Conservation (phyloP, 768 basidiomycete genomes). For the Podaxis mareebaensis region DNA sequence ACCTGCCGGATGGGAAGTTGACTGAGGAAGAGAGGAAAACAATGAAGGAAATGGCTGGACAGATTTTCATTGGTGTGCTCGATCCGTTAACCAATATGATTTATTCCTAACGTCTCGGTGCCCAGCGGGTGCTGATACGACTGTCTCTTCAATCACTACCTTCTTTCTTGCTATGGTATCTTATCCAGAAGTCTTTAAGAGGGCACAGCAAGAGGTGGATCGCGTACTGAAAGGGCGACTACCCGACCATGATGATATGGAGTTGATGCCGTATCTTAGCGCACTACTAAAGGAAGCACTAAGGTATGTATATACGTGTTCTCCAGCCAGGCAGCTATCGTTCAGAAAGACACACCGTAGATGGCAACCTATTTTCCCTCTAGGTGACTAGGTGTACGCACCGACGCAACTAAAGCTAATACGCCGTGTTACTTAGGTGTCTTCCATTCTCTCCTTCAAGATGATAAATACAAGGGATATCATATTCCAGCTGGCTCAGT, state of each 20-base stretch:
- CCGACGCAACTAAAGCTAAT: constrained; percentile 25
- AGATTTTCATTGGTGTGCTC: constrained; percentile 22
- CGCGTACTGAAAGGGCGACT: constrained; percentile 24
- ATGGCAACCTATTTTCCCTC: constrained; percentile 9
- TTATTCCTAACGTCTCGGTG: not conserved
- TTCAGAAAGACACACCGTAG: not conserved
- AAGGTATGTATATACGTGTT: constrained; percentile 8
- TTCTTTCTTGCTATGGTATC: constrained; percentile 20
- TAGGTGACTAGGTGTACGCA: not conserved
- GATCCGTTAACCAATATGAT: not conserved
- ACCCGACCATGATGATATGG: constrained; percentile 21
- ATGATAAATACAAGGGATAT: constrained; percentile 19
- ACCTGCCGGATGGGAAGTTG: constrained; percentile 16
- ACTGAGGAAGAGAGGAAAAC: constrained; percentile 12
- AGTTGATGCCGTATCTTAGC: constrained; percentile 20
- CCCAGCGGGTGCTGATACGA: constrained; percentile 16
- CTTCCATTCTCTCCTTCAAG: constrained; percentile 17
- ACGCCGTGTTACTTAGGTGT: constrained; percentile 32
- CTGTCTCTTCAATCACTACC: constrained; percentile 9
- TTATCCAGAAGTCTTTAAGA: constrained; percentile 35
- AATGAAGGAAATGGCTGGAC: constrained; percentile 21
- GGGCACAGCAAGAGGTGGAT: constrained; percentile 42
- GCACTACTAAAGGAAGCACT: constrained; percentile 24
- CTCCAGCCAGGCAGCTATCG: constrained; percentile 16
- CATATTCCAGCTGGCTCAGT: constrained; percentile 17